Conservation (phyloP, 2,329 filamentous ascomycete genomes). For the Furcasterigmium sp. region DNA sequence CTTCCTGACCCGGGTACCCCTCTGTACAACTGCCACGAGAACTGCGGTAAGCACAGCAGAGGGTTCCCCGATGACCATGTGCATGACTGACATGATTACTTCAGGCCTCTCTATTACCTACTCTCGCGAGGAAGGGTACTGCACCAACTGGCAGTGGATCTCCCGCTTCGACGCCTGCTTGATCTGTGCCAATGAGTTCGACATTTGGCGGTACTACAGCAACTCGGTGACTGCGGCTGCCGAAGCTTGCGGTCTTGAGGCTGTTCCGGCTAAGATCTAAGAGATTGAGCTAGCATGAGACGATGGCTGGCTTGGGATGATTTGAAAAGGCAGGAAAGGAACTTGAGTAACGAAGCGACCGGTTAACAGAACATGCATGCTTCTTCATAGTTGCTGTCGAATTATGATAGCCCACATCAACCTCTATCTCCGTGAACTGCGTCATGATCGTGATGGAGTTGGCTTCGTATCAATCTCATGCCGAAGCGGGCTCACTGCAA, state of each 20-base stretch:
- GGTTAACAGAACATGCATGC: too few relatives aligned
- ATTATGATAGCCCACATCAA: too few relatives aligned
- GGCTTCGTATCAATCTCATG: too few relatives aligned
- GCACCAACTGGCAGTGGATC: constrained; percentile 19
- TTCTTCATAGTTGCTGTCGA: too few relatives aligned
- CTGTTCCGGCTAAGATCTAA: constrained; percentile 1
- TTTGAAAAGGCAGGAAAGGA: too few relatives aligned
- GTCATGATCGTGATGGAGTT: too few relatives aligned
- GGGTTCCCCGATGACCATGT: neutral
- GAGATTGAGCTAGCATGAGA: too few relatives aligned
- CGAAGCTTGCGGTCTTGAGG: constrained; percentile 6
- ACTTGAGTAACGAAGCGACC: too few relatives aligned
- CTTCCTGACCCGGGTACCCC: constrained; percentile 25
- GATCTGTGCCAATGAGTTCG: constrained; percentile 33
- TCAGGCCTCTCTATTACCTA: constrained; percentile 26
- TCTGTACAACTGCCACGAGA: constrained; percentile 41
- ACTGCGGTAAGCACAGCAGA: constrained; percentile 36
- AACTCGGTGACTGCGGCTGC: constrained; percentile 24
- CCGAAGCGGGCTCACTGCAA: too few relatives aligned
- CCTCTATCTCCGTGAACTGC: too few relatives aligned
- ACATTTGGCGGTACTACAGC: constrained; percentile 40
- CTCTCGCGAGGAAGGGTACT: constrained; percentile 23
- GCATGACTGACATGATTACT: neutral
- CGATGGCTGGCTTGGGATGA: too few relatives aligned
- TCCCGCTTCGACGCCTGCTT: constrained; percentile 34